A percentile compares a stretch with the other conserved stretches of the same genome.
Conservation (phyloP, 2,329 filamentous ascomycete genomes). For the Penicillium sp. region DNA sequence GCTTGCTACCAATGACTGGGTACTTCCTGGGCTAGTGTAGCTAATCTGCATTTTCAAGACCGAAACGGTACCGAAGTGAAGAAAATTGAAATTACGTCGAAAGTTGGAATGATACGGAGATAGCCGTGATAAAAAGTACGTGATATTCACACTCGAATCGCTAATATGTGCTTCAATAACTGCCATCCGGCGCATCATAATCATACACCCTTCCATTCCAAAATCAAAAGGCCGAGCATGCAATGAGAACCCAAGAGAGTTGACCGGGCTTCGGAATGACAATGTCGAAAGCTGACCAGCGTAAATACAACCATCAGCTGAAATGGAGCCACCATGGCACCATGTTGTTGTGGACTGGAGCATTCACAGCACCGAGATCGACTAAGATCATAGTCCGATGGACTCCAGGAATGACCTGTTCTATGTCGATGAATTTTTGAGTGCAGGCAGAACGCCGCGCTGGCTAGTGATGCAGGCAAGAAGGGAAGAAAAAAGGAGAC, state of each 20-base stretch:
- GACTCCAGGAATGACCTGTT: neutral
- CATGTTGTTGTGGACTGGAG: slow-evolving; percentile 5
- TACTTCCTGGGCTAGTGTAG: too few species aligned
- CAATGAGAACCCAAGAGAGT: neutral
- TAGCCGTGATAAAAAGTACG: neutral
- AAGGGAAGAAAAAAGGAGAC: slow-evolving; percentile 4
- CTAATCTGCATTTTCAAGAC: too few species aligned
- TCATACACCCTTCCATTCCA: slow-evolving; percentile 15
- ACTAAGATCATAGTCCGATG: slow-evolving; percentile 5
- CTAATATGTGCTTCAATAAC: slow-evolving; percentile 19
- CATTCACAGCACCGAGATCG: slow-evolving; percentile 2
- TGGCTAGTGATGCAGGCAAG: slow-evolving; percentile 24
- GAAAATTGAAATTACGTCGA: neutral
- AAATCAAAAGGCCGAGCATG: neutral
- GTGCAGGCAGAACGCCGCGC: slow-evolving; percentile 20
- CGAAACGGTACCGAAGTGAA: neutral
- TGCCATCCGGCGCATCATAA: slow-evolving; percentile 10
- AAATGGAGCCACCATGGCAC: slow-evolving; percentile 11
- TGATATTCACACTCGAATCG: slow-evolving; percentile 16
- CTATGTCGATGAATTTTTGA: slow-evolving; percentile 7
- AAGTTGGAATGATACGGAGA: too few species aligned
- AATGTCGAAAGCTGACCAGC: slow-evolving; percentile 5
- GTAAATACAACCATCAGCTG: slow-evolving; percentile 18
- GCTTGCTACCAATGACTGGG: too few species aligned
- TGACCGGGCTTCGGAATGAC: neutral